Base-by-base conservation (phyloP, 768 basidiomycete genomes). In the Favolaschia claudopus region DNA sequence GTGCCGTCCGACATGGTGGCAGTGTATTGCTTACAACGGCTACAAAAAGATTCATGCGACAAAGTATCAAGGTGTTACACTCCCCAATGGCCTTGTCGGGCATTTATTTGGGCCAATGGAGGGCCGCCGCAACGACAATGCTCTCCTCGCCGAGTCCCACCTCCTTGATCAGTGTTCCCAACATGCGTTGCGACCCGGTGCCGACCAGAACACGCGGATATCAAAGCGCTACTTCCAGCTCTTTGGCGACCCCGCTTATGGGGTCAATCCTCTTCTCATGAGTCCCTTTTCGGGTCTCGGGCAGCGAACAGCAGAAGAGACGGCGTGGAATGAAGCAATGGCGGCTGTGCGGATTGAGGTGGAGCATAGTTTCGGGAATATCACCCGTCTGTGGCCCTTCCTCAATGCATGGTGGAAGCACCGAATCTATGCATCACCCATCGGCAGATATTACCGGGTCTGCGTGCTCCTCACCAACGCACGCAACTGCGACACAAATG, bases 271-370 rank as follows among this genome's bases (percentile, higher is more conserved):
- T 7, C 40, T 47, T 5, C 31, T 71, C 4, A 10, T 63, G 7
- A 61, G 65, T 19, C 70, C 70, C 12, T 70, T 53, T 54, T 9
- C 61, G 5, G 56, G 58, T 22, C 22, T 22, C 4, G 58, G 50
- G 9, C 37, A 67, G n/a, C 48, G 57, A 17, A 69, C 65, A 29
- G 48, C 40, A 13, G 69, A 64, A 5, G 60, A 73, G 44, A 8
- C 40, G 17, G 59, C 24, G 9, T 73, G 69, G 71, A 74, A 74
- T 56, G 14, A n/a, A 13, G 37, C 31, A 12, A 75, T 75, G 72
- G 28, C 63, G 9, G 17, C 33, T 3, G 62, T 69, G 0, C 51
- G 64, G 2, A 66, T 67, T 10, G 54, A 56, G 36, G 73, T 74
- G 14, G 69, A 74, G 53, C 63, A 70, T 60, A 67, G 66, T 0